phyloP scores from a whole-genome alignment of 2,329 filamentous ascomycete species.

The Pseudocercospora cruenta region DNA sequence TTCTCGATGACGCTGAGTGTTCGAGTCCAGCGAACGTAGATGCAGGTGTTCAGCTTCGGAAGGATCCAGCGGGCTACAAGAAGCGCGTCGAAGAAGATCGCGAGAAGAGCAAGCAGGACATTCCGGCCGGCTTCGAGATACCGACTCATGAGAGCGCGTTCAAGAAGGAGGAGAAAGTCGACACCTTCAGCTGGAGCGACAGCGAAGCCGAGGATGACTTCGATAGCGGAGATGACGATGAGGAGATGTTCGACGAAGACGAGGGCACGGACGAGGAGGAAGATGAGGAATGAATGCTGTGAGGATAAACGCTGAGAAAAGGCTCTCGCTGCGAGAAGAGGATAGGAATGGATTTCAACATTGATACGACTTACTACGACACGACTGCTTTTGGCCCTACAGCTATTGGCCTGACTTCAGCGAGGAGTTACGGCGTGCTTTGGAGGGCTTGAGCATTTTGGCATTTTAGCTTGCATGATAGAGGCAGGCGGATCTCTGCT shows the following conservation, averaged over 20 bases:
- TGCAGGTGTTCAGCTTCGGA: conserved; percentile 82
- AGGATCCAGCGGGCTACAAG: conserved; percentile 71
- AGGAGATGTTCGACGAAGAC: conserved; percentile 60
- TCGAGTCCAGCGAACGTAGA: conserved; percentile 94
- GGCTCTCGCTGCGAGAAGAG: neutral
- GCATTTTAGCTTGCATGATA: neutral
- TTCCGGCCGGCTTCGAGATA: conserved; percentile 79
- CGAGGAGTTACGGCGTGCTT: conserved; percentile 21
- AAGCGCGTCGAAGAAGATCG: conserved; percentile 70
- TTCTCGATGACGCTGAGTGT: conserved; percentile 92
- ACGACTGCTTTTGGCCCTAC: conserved; percentile 15
- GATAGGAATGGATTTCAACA: conserved; percentile 3
- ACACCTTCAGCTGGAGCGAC: conserved; percentile 72
- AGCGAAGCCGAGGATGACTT: conserved; percentile 68
- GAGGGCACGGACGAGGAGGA: conserved; percentile 48
- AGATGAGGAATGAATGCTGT: conserved; percentile 18
- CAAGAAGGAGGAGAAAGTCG: conserved; percentile 60
- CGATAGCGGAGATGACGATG: conserved; percentile 68
- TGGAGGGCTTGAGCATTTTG: conserved; percentile 2
- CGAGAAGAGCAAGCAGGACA: conserved; percentile 73
- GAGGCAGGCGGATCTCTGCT: conserved; percentile 5
- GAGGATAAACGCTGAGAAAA: conserved; percentile 9
- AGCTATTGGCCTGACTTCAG: conserved; percentile 20
- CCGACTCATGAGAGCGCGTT: conserved; percentile 70
- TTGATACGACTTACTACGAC: conserved; percentile 23